Evolutionary conservation across 306 rosid genomes (phyloP), one percentile per base, ranked within the genome.

Genomic region (Adenanthera pavonina): DNA sequence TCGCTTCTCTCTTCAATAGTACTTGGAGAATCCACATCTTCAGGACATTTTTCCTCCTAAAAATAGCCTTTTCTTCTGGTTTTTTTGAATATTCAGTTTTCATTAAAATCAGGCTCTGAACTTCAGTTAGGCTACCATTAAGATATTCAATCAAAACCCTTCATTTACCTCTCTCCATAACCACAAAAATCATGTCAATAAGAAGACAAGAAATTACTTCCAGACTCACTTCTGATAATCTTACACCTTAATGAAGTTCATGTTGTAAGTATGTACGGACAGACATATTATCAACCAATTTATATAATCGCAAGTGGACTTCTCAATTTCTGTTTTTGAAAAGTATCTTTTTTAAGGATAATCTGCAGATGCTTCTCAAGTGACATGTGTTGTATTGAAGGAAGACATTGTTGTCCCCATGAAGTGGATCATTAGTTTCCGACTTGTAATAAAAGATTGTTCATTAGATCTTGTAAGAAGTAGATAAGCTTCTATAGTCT

Each of bases 401-500:
- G 35, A 11, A 25, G 35, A 59, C 8, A 20, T 19, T 20, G 33
- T 10, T 10, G 65, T 57, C 35, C 8, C 35, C 8, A 90, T 65
- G 87, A 89, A 67, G 80, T 85, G 20, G 97, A 91, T 82, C 93
- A 94, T 74, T 94, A 91, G 87, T 94, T 91, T 78, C 94, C 89
- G 46, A 93, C 89, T 34, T 92, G 98, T 43, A 94, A 90, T 80
- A 91, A 46, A 41, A 40, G 2, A 7, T 46, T 2, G 69, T 49
- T 86, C 86, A 92, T 69, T 85, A 87, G 67, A 90, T 90, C 97
- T 51, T 89, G 82, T 75, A 83, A 14, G 97, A 92, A 85, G 71
- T 90, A 10, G 93, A 92, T 68, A 86, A 57, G 89, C 89, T 86
- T 78, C 84, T 90, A 75, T 85, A 86, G 76, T 88, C 90, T 2